Conservation (phyloP, 768 basidiomycete genomes). For the Chiua virens region DNA sequence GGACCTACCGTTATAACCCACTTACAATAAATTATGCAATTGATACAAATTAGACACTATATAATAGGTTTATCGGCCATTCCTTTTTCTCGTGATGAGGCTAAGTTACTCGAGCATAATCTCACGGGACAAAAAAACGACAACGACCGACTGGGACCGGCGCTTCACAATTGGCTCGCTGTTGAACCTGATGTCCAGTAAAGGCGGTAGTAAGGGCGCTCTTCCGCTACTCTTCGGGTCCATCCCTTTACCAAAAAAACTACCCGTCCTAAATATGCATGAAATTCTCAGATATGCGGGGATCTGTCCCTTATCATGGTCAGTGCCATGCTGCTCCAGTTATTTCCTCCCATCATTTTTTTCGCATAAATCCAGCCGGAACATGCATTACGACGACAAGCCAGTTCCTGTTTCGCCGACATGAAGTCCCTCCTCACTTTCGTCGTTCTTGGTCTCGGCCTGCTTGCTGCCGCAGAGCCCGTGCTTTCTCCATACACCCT, state of each 20-base stretch:
- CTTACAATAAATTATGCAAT: no score
- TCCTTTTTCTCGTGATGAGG: no score
- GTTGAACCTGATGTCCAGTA: no score
- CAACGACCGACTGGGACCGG: no score
- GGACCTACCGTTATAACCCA: no score
- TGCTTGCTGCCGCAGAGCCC: slow-evolving; percentile 16
- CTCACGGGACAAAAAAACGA: no score
- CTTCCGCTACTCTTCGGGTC: no score
- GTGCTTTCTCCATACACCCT: slow-evolving; percentile 27
- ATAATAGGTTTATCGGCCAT: no score
- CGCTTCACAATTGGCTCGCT: no score
- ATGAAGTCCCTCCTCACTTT: slow-evolving; percentile 21
- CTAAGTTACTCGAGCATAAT: no score
- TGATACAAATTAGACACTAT: no score
- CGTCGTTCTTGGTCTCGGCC: slow-evolving; percentile 17
- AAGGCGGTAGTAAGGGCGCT: no score
- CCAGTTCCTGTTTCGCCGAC: neutral
- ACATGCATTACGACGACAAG: neutral
- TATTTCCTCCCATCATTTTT: slow-evolving; percentile 6
- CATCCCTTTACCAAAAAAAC: neutral
- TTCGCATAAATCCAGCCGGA: slow-evolving; percentile 8
- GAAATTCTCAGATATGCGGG: neutral
- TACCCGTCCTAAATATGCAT: neutral
- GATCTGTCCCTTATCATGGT: neutral
- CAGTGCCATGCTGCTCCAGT: slow-evolving; percentile 7